phyloP scores from a whole-genome alignment of 208 protist genomes.

The Wallacemonas sp. region DNA sequence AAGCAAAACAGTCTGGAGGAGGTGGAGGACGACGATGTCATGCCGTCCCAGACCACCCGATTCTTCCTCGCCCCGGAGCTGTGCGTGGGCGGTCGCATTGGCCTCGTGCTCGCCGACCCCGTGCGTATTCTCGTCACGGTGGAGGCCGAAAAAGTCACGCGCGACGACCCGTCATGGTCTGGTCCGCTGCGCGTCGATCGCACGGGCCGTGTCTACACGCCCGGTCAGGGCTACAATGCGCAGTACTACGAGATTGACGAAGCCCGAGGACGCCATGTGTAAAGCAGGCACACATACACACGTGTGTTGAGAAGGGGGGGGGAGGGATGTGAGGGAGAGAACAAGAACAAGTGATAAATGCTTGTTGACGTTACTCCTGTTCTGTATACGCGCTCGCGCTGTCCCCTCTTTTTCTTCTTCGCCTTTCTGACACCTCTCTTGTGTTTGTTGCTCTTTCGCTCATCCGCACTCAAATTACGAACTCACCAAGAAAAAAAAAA shows the following conservation, averaged over 20 bases:
- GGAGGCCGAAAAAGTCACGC: conserved; percentile 46
- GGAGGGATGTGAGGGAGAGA: too few relatives aligned
- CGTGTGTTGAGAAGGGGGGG: too few relatives aligned
- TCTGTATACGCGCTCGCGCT: too few relatives aligned
- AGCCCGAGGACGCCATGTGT: background rate
- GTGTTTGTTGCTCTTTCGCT: too few relatives aligned
- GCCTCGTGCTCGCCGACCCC: conserved; percentile 65
- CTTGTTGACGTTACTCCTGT: too few relatives aligned
- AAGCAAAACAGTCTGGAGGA: background rate
- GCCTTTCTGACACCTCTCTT: too few relatives aligned
- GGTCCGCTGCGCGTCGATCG: conserved; percentile 30
- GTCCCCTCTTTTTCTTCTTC: too few relatives aligned
- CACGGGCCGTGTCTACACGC: conserved; percentile 31
- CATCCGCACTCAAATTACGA: background rate
- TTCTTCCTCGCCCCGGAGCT: conserved; percentile 79
- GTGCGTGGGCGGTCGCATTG: conserved; percentile 49
- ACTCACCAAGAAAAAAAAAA: background rate
- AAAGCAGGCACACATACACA: background rate
- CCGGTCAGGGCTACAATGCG: conserved; percentile 48
- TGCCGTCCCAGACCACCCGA: conserved; percentile 29
- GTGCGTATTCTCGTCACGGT: conserved; percentile 72
- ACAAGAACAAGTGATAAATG: too few relatives aligned
- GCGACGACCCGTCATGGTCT: conserved; percentile 45
- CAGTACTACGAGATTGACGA: conserved; percentile 43
- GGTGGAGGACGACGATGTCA: background rate